Conservation (phyloP, 176 grass and related monocot genomes). For the Bromus sterilis region DNA sequence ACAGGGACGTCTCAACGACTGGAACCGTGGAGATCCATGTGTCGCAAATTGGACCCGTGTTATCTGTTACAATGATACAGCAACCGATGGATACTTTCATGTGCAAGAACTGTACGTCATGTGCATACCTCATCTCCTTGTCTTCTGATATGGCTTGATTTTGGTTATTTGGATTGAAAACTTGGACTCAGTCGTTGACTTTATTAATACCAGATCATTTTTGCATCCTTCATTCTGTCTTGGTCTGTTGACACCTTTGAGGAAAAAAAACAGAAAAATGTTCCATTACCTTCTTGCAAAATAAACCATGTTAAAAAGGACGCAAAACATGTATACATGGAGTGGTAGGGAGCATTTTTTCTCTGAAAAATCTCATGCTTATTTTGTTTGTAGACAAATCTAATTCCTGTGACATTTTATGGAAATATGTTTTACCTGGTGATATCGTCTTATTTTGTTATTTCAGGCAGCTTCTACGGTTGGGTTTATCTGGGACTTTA, state of each 20-base stretch:
- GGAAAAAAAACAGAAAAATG: neutral
- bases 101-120: constrained; percentile 82
- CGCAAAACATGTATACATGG: neutral
- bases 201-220: neutral
- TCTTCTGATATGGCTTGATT: neutral
- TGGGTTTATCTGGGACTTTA: constrained; percentile 72
- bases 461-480: constrained; percentile 72
- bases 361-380: neutral
- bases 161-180: neutral
- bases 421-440: constrained; percentile 9
- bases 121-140: constrained; percentile 23
- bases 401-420: neutral
- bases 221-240: neutral
- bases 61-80: constrained; percentile 63
- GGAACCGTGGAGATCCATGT: constrained; percentile 87
- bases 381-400: neutral
- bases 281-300: neutral
- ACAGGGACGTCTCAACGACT: constrained; percentile 29
- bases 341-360: neutral
- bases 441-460: constrained; percentile 22
- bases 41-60: constrained; percentile 64
- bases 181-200: neutral
- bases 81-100: constrained; percentile 57
- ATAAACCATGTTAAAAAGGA: neutral
- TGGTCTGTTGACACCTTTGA: neutral